Evolutionary conservation across 805 yeast species (phyloP), one percentile per base, ranked within the genome.

Genomic region (Saccharomycopsis fibuligera): DNA sequence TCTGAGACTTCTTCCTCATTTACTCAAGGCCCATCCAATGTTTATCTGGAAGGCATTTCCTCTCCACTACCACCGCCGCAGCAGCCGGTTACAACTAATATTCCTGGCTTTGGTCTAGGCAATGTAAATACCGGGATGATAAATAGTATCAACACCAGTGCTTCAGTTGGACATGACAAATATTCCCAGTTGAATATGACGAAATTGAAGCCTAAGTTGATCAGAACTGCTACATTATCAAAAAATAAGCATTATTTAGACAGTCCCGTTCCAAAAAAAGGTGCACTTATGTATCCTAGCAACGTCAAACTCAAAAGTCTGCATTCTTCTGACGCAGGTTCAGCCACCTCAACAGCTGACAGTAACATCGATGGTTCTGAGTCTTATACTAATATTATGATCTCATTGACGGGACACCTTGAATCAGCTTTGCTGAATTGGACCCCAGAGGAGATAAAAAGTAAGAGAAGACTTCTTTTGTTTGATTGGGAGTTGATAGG

Each of bases 401-500:
- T 33, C 19, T 10, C 37, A 12, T 10, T 33, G 19, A 33, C 37
- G 19, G n/a, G 17, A 16, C 37, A 12, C 19, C 19, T 33, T 54
- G 57, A 43, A 19, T 55, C 35, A 2, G 67, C 76, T 69, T 63
- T 72, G 0, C 58, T 59, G 35, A 57, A 66, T 54, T 79, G 84
- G 83, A 62, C 73, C 0, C 57, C 57, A 4, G 69, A 67, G 33
- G 84, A 79, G 53, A 55, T 61, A 31, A 54, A 57, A 19, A 57
- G 59, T 12, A 65, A 68, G 33, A 63, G 85, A 45, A 62, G 84
- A 37, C 64, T 79, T 40, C 80, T 79, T 2, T 60, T 63, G 33
- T 72, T 78, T 55, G 61, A 65, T 16, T 25, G 37, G 37, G 19
- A 10, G 16, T 17, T 44, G 22, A 22, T 5, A 5, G 35, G 35